phyloP scores from a whole-genome alignment of 2,329 filamentous ascomycete genomes.

The Cercospora berteroae region DNA sequence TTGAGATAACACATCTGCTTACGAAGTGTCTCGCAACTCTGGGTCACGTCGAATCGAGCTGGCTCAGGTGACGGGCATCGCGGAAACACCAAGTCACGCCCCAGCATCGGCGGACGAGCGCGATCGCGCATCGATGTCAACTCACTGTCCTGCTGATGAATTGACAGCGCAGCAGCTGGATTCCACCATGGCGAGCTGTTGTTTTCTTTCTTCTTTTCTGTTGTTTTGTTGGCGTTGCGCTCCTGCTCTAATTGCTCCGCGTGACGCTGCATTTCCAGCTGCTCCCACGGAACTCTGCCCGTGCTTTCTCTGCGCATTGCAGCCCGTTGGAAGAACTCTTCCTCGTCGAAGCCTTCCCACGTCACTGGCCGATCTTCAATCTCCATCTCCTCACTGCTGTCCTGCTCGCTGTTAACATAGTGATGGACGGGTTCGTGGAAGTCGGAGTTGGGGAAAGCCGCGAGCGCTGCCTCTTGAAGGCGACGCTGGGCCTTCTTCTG shows the following conservation, averaged over 20 bases:
- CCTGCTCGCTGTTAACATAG: slow-evolving; percentile 59
- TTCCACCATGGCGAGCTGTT: slow-evolving; percentile 42
- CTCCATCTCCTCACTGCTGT: slow-evolving; percentile 34
- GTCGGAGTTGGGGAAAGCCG: slow-evolving; percentile 70
- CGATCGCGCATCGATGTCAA: slow-evolving; percentile 58
- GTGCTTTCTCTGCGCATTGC: slow-evolving; percentile 57
- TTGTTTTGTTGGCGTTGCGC: slow-evolving; percentile 44
- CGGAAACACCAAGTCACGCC: slow-evolving; percentile 75
- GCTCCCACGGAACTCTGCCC: slow-evolving; percentile 67
- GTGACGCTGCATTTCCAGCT: slow-evolving; percentile 77
- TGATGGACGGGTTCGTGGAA: slow-evolving; percentile 69
- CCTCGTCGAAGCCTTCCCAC: slow-evolving; percentile 41
- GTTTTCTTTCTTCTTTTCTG: slow-evolving; percentile 29
- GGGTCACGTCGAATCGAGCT: slow-evolving; percentile 78
- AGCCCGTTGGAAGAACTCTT: slow-evolving; percentile 32
- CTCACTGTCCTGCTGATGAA: slow-evolving; percentile 41
- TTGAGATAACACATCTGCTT: slow-evolving; percentile 52
- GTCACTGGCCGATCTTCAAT: slow-evolving; percentile 41
- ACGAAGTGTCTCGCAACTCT: slow-evolving; percentile 53
- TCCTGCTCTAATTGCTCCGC: slow-evolving; percentile 62
- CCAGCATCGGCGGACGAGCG: slow-evolving; percentile 80
- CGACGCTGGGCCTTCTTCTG: slow-evolving; percentile 77
- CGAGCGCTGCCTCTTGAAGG: slow-evolving; percentile 72
- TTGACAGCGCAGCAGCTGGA: slow-evolving; percentile 32
- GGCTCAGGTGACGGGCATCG: slow-evolving; percentile 78